phyloP scores from a whole-genome alignment of 306 rosid genomes.

The Delonix regia region DNA sequence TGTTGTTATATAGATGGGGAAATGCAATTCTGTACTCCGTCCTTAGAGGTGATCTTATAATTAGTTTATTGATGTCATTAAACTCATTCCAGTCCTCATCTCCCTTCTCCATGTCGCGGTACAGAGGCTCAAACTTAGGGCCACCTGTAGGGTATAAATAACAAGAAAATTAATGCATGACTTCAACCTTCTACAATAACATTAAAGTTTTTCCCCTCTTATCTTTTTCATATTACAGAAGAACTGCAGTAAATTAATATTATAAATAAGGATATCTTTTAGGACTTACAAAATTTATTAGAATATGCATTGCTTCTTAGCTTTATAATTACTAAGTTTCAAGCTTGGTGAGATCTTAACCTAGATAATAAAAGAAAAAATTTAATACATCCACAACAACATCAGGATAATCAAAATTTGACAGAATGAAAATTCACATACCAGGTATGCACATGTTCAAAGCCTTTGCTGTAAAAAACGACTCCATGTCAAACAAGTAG shows the following conservation, averaged over 20 bases:
- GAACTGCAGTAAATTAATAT: not conserved
- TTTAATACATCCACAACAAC: not conserved
- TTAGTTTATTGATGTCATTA: conserved; percentile 96
- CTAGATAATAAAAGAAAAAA: not conserved
- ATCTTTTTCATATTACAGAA: not conserved
- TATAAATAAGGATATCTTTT: not conserved
- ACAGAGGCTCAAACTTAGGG: conserved; percentile 97
- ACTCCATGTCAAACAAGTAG: conserved; percentile 99
- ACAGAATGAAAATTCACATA: conserved; percentile 31
- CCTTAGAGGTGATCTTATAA: conserved; percentile 97
- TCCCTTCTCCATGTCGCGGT: conserved; percentile 99
- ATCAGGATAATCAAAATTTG: not conserved
- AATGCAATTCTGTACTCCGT: conserved; percentile 97
- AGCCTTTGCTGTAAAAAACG: conserved; percentile 97
- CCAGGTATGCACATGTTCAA: conserved; percentile 99
- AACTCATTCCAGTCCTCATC: conserved; percentile 99
- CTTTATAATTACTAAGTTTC: not conserved
- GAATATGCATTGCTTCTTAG: conserved; percentile 3
- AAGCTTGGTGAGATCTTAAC: conserved; percentile 5
- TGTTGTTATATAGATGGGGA: conserved; percentile 97
- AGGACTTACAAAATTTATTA: not conserved
- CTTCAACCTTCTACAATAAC: not conserved
- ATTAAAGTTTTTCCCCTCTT: not conserved
- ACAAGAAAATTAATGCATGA: conserved; percentile 19
- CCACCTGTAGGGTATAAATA: conserved; percentile 67